These are phyloP conservation scores for Talaromyces sp. DNA, from an alignment of 2,329 filamentous ascomycete genomes.

Conservation along the genomic window DNA sequence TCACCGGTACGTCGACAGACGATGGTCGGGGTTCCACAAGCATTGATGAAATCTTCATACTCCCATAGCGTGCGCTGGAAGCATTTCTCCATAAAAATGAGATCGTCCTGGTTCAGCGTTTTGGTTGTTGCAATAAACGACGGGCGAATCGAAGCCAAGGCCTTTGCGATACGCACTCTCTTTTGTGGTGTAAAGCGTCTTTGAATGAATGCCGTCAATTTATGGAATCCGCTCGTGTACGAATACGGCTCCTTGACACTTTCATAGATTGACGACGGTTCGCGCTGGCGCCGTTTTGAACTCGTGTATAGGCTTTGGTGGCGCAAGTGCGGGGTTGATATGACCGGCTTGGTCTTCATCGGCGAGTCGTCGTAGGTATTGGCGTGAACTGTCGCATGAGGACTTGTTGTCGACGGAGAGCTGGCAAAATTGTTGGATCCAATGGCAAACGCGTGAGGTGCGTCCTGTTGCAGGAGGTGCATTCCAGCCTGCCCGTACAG, in stretches of 20 bases:
- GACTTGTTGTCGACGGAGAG: conserved; percentile 53
- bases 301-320: conserved; percentile 27
- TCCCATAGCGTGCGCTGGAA: conserved; percentile 90
- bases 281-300: conserved; percentile 51
- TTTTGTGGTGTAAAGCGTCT: conserved; percentile 72
- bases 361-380: conserved; percentile 22
- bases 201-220: conserved; percentile 73
- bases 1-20: conserved; percentile 90
- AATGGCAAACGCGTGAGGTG: conserved; percentile 57
- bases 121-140: conserved; percentile 90
- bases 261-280: conserved; percentile 82
- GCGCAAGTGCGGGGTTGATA: conserved; percentile 41
- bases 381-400: conserved; percentile 39
- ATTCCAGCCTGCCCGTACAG: conserved; percentile 33
- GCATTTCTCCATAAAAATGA: conserved; percentile 97
- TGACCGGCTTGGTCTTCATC: conserved; percentile 29
- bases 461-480: conserved; percentile 38
- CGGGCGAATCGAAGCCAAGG: conserved; percentile 81
- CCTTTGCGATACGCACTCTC: conserved; percentile 76
- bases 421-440: conserved; percentile 52
- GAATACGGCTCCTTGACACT: conserved; percentile 86
- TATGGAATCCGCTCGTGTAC: conserved; percentile 86
- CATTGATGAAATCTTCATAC: conserved; percentile 86
- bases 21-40: conserved; percentile 83
- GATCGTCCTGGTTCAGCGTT: conserved; percentile 79